Conservation (phyloP, 1,284 basidiomycete species). For the Papiliotrema flavescens region DNA sequence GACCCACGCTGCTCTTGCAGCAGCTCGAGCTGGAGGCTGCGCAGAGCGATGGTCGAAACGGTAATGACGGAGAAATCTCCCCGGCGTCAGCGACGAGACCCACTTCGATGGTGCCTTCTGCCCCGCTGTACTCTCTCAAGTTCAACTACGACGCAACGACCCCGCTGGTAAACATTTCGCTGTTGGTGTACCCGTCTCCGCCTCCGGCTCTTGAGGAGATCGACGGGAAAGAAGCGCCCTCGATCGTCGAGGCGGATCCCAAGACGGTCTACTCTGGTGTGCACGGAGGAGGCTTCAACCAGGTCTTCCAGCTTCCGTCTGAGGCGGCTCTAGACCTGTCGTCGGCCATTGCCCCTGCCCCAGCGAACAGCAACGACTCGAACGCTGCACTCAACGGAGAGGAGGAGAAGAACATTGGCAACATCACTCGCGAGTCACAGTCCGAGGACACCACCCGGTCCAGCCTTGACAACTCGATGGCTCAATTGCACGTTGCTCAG, state of each 20-base stretch:
- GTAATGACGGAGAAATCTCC: slow-evolving; percentile 51
- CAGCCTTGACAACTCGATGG: slow-evolving; percentile 18
- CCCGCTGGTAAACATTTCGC: slow-evolving; percentile 69
- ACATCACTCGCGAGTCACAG: slow-evolving; percentile 1
- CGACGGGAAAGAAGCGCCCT: slow-evolving; percentile 6
- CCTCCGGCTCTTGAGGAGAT: slow-evolving; percentile 52
- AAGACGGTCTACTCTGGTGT: slow-evolving; percentile 66
- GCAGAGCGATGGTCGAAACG: slow-evolving; percentile 45
- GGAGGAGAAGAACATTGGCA: slow-evolving; percentile 8
- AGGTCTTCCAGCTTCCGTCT: slow-evolving; percentile 65
- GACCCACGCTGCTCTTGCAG: slow-evolving; percentile 73
- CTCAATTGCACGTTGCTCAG: slow-evolving; percentile 11
- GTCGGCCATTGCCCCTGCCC: slow-evolving; percentile 31
- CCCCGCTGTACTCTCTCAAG: slow-evolving; percentile 64
- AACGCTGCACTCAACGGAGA: background rate
- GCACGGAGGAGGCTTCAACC: slow-evolving; percentile 75
- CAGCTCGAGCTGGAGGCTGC: slow-evolving; percentile 45
- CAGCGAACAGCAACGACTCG: slow-evolving; percentile 4
- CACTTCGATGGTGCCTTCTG: slow-evolving; percentile 13
- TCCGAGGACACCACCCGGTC: slow-evolving; percentile 28
- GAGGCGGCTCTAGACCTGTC: slow-evolving; percentile 51
- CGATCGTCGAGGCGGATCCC: slow-evolving; percentile 35
- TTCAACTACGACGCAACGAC: slow-evolving; percentile 87
- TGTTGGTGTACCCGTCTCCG: slow-evolving; percentile 65
- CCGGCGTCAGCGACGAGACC: slow-evolving; percentile 8